These are phyloP conservation scores for Penicillium crystallinum DNA, from an alignment of 495 filamentous ascomycete species.

Conservation along the genomic window DNA sequence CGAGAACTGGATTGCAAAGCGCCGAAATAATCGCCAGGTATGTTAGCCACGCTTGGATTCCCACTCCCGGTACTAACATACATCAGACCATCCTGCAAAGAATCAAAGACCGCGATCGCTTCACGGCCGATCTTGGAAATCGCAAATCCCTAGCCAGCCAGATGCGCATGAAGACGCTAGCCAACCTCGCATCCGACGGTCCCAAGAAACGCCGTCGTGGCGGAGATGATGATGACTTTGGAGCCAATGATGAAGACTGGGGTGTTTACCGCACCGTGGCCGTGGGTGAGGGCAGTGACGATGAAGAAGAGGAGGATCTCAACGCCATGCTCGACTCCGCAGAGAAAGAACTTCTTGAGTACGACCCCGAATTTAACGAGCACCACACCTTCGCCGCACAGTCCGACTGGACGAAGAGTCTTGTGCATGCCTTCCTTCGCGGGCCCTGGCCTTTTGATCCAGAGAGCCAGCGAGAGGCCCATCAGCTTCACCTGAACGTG, in stretches of 20 bases:
- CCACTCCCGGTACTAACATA: conserved; percentile 6
- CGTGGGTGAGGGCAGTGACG: conserved; percentile 68
- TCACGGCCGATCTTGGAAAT: conserved; percentile 90
- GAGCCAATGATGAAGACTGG: conserved; percentile 97
- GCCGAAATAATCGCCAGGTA: conserved; percentile 65
- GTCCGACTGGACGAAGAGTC: conserved; percentile 85
- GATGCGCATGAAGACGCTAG: conserved; percentile 97
- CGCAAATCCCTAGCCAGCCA: conserved; percentile 93
- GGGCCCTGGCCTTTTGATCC: conserved; percentile 83
- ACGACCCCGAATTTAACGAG: conserved; percentile 84
- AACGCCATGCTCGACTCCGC: conserved; percentile 62
- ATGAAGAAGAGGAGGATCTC: conserved; percentile 83
- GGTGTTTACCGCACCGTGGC: conserved; percentile 89
- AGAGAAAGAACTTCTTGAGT: conserved; percentile 77
- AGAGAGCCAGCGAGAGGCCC: conserved; percentile 69
- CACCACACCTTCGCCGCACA: conserved; percentile 87
- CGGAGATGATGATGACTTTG: conserved; percentile 83
- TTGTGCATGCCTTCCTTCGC: conserved; percentile 82
- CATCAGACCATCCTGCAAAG: conserved; percentile 58
- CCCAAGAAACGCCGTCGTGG: conserved; percentile 80
- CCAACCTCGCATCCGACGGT: conserved; percentile 87
- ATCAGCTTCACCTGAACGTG: conserved; percentile 93
- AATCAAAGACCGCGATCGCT: conserved; percentile 87
- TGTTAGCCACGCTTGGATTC: background rate
- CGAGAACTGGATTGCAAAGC: conserved; percentile 79